A percentile compares a stretch with the other conserved stretches of the same genome.
Evolutionary conservation across 2,329 filamentous ascomycete genomes (phyloP).

Genomic region (Mariannaea sp.): DNA sequence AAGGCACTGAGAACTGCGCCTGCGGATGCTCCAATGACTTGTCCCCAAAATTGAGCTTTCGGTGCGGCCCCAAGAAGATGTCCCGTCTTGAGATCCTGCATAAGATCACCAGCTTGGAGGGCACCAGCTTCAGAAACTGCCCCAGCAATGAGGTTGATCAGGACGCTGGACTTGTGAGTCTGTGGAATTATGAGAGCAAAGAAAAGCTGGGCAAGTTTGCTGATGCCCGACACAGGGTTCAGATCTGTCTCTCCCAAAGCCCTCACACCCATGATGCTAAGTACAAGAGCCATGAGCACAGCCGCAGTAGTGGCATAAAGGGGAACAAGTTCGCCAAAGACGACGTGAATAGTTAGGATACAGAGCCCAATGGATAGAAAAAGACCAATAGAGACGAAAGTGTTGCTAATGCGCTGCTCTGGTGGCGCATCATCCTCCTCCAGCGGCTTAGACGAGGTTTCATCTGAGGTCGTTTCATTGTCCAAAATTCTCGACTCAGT

Average conservation of each 20-base stretch:
- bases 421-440: constrained; percentile 76
- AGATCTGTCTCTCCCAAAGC: constrained; percentile 84
- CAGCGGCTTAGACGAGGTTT: constrained; percentile 40
- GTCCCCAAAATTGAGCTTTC: constrained; percentile 95
- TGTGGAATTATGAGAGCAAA: constrained; percentile 89
- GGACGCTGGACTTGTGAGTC: constrained; percentile 80
- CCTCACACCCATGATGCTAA: constrained; percentile 75
- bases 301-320: constrained; percentile 76
- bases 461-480: constrained; percentile 17
- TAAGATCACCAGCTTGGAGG: constrained; percentile 91
- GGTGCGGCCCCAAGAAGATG: constrained; percentile 91
- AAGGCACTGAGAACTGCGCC: constrained; percentile 85
- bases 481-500: constrained; percentile 2
- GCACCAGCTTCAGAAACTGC: constrained; percentile 71
- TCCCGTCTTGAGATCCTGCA: constrained; percentile 97
- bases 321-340: constrained; percentile 83
- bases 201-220: constrained; percentile 92
- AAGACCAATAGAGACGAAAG: constrained; percentile 75
- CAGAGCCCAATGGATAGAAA: constrained; percentile 78
- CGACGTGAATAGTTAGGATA: constrained; percentile 77
- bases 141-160: constrained; percentile 93
- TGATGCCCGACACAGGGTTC: constrained; percentile 95
- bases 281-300: constrained; percentile 80
- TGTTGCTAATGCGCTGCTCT: constrained; percentile 77
- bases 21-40: constrained; percentile 85